Evolutionary conservation across 192 early-diverging fungal genomes (phyloP).

Genomic region (Funneliformis mosseae): DNA sequence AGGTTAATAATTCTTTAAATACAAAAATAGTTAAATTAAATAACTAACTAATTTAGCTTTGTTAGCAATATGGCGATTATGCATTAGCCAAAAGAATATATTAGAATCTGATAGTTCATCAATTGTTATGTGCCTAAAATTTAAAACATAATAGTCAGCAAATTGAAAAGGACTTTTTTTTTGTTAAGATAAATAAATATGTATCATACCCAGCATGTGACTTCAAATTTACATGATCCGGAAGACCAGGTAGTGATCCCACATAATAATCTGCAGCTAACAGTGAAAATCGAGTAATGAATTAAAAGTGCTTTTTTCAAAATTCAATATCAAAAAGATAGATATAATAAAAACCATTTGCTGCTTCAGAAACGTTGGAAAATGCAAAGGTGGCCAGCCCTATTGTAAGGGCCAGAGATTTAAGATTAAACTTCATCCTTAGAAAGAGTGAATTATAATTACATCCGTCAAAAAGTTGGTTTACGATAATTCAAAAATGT

Average conservation of each 20-base stretch:
- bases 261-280: slow-evolving; percentile 34
- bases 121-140: slow-evolving; percentile 23
- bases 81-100: slow-evolving; percentile 37
- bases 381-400: background rate
- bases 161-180: background rate
- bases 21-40: slow-evolving; percentile 6
- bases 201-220: slow-evolving; percentile 15
- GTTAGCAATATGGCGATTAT: slow-evolving; percentile 32
- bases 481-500: too few species aligned
- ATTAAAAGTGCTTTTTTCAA: background rate
- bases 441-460: background rate
- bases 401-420: background rate
- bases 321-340: background rate
- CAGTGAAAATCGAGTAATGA: background rate
- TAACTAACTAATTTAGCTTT: slow-evolving; percentile 31
- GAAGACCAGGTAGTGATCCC: slow-evolving; percentile 18
- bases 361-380: background rate
- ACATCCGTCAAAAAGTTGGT: too few species aligned
- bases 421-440: slow-evolving; percentile 8
- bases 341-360: background rate
- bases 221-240: slow-evolving; percentile 13
- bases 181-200: slow-evolving; percentile 10
- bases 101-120: slow-evolving; percentile 8
- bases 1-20: background rate
- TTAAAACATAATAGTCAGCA: background rate